Conservation (phyloP, 2,329 filamentous ascomycete species). For the Aspergillus hortae region DNA sequence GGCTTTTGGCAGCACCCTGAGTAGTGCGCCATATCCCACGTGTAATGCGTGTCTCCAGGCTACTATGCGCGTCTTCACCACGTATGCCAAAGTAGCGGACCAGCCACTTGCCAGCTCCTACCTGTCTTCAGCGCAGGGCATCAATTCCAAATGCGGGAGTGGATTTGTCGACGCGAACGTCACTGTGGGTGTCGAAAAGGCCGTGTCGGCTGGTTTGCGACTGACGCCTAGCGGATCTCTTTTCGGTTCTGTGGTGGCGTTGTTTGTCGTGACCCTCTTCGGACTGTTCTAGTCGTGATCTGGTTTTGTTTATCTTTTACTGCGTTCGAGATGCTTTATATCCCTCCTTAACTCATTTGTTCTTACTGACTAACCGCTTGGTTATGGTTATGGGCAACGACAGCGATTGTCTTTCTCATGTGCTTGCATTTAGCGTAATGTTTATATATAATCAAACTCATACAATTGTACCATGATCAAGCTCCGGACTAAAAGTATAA, state of each 20-base stretch:
- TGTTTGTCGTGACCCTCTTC: background rate
- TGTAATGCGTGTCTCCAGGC: slow-evolving; percentile 74
- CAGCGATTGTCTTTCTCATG: background rate
- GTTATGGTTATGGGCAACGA: background rate
- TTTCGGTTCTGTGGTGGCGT: background rate
- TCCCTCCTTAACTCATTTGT: background rate
- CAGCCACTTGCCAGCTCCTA: slow-evolving; percentile 70
- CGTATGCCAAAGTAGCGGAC: slow-evolving; percentile 61
- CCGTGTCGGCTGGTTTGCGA: slow-evolving; percentile 2
- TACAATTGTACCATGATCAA: too few relatives aligned
- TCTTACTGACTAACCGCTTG: background rate
- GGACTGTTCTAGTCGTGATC: background rate
- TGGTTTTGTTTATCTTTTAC: background rate
- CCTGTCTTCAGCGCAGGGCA: slow-evolving; percentile 63
- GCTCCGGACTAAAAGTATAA: too few relatives aligned
- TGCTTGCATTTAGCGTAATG: background rate
- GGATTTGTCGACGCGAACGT: slow-evolving; percentile 52
- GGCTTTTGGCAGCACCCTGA: slow-evolving; percentile 70
- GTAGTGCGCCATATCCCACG: slow-evolving; percentile 62
- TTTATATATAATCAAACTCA: background rate
- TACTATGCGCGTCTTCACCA: slow-evolving; percentile 77
- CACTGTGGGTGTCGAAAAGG: slow-evolving; percentile 20
- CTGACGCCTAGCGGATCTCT: background rate
- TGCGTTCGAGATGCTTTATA: background rate
- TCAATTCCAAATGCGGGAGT: slow-evolving; percentile 64